These are phyloP conservation scores for Chlamydomonas applanata DNA, from an alignment of 139 green algal genomes.

Conservation along the genomic window DNA sequence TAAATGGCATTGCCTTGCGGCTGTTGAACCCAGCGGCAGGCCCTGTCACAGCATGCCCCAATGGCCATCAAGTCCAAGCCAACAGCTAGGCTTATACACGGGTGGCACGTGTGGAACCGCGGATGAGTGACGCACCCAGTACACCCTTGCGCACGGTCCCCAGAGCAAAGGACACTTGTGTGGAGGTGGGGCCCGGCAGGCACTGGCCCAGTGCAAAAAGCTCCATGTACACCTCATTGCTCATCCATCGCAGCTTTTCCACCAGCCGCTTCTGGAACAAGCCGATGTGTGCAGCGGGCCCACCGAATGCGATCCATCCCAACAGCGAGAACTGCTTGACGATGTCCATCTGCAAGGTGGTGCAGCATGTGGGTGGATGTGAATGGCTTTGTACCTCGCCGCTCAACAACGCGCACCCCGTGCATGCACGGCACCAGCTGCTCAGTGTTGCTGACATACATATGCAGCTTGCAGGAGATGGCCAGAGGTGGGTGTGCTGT, in stretches of 20 bases:
- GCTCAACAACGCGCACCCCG: too few relatives aligned
- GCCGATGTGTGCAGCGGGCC: conserved; percentile 80
- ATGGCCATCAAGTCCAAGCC: too few relatives aligned
- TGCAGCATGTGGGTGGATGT: too few relatives aligned
- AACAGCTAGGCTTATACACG: too few relatives aligned
- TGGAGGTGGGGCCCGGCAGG: conserved; percentile 88
- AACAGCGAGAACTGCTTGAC: conserved; percentile 68
- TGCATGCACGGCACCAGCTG: too few relatives aligned
- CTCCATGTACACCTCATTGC: conserved; percentile 76
- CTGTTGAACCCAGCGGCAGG: too few relatives aligned
- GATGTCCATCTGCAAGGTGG: conserved; percentile 57
- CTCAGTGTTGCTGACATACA: too few relatives aligned
- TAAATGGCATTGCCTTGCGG: too few relatives aligned
- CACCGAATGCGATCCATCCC: conserved; percentile 79
- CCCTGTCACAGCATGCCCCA: too few relatives aligned
- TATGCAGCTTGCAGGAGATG: too few relatives aligned
- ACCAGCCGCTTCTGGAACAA: conserved; percentile 80
- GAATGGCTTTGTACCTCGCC: too few relatives aligned
- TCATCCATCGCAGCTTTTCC: conserved; percentile 78
- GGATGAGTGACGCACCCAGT: conserved; percentile 40
- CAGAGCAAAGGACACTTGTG: conserved; percentile 82
- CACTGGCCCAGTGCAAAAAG: conserved; percentile 86
- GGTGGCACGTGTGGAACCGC: not conserved
- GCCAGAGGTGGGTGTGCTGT: too few relatives aligned
- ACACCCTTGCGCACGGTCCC: conserved; percentile 82